A percentile compares a stretch with the other conserved stretches of the same genome.
Evolutionary conservation across 2,329 filamentous ascomycete genomes (phyloP).

Genomic region (Fusarium verrucosum): DNA sequence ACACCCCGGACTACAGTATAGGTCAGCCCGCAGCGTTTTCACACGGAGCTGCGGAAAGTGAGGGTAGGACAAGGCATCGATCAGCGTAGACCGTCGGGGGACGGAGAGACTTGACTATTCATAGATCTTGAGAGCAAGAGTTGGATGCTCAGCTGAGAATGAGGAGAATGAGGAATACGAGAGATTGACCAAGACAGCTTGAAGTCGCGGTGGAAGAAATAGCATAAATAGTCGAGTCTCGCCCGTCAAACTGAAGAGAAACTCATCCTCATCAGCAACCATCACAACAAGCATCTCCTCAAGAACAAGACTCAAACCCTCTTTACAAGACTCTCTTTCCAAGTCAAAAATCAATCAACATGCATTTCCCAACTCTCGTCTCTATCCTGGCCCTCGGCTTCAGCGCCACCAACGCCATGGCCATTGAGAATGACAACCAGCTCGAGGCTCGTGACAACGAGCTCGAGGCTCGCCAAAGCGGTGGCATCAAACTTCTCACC

Average conservation of each 20-base stretch:
- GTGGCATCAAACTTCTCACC: not conserved
- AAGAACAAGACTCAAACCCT: not conserved
- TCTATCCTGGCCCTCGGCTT: not conserved
- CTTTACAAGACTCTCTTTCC: not conserved
- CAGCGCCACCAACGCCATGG: not conserved
- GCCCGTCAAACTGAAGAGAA: not conserved
- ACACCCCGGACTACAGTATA: fast-evolving
- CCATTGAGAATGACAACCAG: not conserved
- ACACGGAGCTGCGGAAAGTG: not conserved
- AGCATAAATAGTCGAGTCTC: not conserved
- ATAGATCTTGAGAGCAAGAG: not conserved
- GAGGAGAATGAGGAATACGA: fast-evolving
- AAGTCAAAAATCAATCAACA: not conserved
- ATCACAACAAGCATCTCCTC: not conserved
- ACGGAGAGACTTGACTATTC: not conserved
- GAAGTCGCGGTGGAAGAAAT: fast-evolving
- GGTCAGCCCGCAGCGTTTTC: not conserved
- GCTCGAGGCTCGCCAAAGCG: too few relatives aligned
- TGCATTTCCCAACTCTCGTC: not conserved
- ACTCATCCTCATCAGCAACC: not conserved
- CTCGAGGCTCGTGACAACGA: conserved; percentile 3
- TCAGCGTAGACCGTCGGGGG: not conserved
- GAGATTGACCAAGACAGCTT: fast-evolving
- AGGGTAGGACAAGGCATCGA: not conserved
- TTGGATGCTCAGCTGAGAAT: fast-evolving